Conservation (phyloP, 1,284 basidiomycete genomes). For the Cryptococcus sp. region DNA sequence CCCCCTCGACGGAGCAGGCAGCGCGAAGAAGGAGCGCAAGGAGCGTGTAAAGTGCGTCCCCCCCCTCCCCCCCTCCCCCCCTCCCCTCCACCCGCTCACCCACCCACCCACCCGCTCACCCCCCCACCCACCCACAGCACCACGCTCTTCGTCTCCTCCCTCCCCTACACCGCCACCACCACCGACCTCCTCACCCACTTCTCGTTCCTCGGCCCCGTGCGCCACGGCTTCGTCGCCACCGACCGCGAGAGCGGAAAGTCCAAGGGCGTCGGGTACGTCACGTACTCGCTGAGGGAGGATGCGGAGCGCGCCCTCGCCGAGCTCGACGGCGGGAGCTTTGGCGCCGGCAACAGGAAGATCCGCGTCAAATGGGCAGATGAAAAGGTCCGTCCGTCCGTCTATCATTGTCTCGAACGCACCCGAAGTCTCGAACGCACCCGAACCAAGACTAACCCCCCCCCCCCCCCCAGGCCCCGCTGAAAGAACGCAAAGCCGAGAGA, state of each 20-base stretch:
- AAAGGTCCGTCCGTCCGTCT: slow-evolving; percentile 56
- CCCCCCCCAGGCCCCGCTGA: slow-evolving; percentile 14
- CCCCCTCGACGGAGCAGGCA: slow-evolving; percentile 22
- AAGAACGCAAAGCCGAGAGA: slow-evolving; percentile 15
- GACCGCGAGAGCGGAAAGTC: slow-evolving; percentile 67
- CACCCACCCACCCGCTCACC: neutral
- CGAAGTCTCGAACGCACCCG: neutral
- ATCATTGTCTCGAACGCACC: neutral
- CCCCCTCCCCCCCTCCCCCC: neutral
- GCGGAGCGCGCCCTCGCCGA: slow-evolving; percentile 68
- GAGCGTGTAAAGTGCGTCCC: slow-evolving; percentile 38
- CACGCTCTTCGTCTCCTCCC: slow-evolving; percentile 51
- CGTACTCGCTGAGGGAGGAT: slow-evolving; percentile 86
- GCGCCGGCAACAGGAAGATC: slow-evolving; percentile 61
- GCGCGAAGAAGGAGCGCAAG: slow-evolving; percentile 21
- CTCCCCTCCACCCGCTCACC: neutral
- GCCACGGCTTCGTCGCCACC: slow-evolving; percentile 89
- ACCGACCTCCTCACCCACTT: slow-evolving; percentile 88
- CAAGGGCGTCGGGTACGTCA: slow-evolving; percentile 97
- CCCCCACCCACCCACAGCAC: slow-evolving; percentile 22
- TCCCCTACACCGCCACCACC: slow-evolving; percentile 85
- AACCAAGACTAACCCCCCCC: too few relatives aligned
- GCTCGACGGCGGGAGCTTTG: slow-evolving; percentile 56
- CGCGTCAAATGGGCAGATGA: slow-evolving; percentile 75
- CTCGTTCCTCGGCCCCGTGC: slow-evolving; percentile 90